phyloP scores from a whole-genome alignment of 164 flowering plant species.

The Cinnamomum micranthum region DNA sequence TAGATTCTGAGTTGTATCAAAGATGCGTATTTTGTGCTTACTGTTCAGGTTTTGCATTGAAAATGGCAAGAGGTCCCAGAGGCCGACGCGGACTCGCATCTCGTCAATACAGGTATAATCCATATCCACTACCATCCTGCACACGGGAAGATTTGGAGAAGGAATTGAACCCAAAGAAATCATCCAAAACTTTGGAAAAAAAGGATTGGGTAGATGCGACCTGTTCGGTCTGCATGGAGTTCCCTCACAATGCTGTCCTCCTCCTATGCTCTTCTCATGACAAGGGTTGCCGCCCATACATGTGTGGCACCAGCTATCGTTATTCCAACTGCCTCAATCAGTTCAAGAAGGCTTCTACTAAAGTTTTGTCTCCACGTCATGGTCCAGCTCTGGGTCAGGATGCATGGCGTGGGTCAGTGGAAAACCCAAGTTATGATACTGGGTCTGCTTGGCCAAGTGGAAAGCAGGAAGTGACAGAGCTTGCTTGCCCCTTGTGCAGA shows the following conservation, averaged over 20 bases:
- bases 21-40: not conserved
- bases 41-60: not conserved
- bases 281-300: slow-evolving; percentile 75
- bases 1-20: not conserved
- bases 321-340: slow-evolving; percentile 67
- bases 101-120: slow-evolving; percentile 43
- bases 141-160: slow-evolving; percentile 11
- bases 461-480: slow-evolving; percentile 25
- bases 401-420: slow-evolving; percentile 1
- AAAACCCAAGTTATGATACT: slow-evolving; percentile 2
- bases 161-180: slow-evolving; percentile 20
- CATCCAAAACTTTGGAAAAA: slow-evolving; percentile 25
- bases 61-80: slow-evolving; percentile 67
- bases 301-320: slow-evolving; percentile 70
- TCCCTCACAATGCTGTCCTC: slow-evolving; percentile 72
- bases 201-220: slow-evolving; percentile 64
- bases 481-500: slow-evolving; percentile 48
- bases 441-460: not conserved
- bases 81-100: slow-evolving; percentile 54
- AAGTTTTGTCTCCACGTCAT: slow-evolving; percentile 16
- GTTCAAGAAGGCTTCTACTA: slow-evolving; percentile 36
- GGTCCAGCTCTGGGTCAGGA: slow-evolving; percentile 5
- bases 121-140: slow-evolving; percentile 42
- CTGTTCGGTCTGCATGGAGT: slow-evolving; percentile 74
- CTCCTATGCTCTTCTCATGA: slow-evolving; percentile 71